A percentile compares a stretch with the other conserved stretches of the same genome.
These are phyloP conservation scores for Arthrobotrys sphaeroides DNA, from an alignment of 2,329 filamentous ascomycete genomes.

Conservation along the genomic window DNA sequence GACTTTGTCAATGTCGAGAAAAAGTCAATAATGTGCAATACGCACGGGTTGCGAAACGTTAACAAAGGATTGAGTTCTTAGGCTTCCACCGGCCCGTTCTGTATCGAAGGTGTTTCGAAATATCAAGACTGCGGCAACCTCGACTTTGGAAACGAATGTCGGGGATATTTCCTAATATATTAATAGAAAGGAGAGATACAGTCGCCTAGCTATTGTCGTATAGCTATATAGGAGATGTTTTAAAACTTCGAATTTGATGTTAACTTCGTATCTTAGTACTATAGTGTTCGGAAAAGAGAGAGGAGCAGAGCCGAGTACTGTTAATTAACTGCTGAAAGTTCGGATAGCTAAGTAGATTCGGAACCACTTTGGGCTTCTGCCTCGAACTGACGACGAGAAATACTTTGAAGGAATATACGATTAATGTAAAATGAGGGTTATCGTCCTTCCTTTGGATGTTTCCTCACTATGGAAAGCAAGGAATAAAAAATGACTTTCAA, in stretches of 20 bases:
- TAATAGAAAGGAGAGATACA: not conserved
- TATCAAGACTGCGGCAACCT: not conserved
- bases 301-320: no score
- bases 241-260: no score
- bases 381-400: no score
- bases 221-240: no score
- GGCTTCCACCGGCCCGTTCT: not conserved
- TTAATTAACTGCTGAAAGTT: no score
- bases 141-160: not conserved
- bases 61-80: not conserved
- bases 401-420: no score
- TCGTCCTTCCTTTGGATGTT: not conserved
- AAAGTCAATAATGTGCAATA: not conserved
- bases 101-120: conserved; percentile 6
- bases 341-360: no score
- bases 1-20: not conserved
- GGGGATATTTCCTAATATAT: not conserved
- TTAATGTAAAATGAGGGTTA: not conserved
- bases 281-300: no score
- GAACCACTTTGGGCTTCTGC: no score
- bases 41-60: not conserved
- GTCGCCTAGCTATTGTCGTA: not conserved
- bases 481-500: no score
- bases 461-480: no score
- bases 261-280: no score